Evolutionary conservation across 305 asterid species (phyloP), one percentile per base, ranked within the genome.

Genomic region (Salvia sclarea): DNA sequence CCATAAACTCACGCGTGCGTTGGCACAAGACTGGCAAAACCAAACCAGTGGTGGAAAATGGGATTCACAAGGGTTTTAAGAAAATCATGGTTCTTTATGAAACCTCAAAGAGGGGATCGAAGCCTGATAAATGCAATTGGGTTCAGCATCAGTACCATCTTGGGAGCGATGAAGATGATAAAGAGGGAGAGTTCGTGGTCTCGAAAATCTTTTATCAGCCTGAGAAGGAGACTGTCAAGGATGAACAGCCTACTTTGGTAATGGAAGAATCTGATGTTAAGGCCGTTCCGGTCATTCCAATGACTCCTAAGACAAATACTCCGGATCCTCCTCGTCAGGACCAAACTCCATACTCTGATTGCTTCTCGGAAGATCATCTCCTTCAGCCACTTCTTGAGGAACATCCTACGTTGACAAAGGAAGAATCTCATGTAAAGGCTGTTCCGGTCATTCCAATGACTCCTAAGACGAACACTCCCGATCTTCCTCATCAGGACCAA

Each of bases 21-120:
- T 92, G 99, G 98, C 99, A 95, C 83, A 92, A 95, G 72, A 95
- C 99, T 0, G 98, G 99, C 7, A 92, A 79, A 78, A 92, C 99
- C 61, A 95, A 84, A 53, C 72, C 81, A n/a, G 72, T 95, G 57
- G 66, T 74, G 73, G 85, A 85, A 57, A 84, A 86, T 47, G 95
- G 96, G 18, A 28, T 83, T 10, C 91, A 70, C 3, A 92, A 67
- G 58, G 99, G 99, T 4, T 86, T 71, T 9, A 95, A 95, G 85
- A 95, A 95, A 74, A 89, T 95, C 74, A 81, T 95, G 97, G 99
- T 95, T 66, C 86, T 95, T 43, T 88, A 94, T 52, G 73, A 74
- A 37, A 38, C 75, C 2, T 37, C 87, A 9, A 82, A 78, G 79
- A 63, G 54, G 53, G 89, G 85, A 20, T 73, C 85, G 40, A 89